Conservation (phyloP, 2,329 filamentous ascomycete genomes). For the Fusarium avenaceum region DNA sequence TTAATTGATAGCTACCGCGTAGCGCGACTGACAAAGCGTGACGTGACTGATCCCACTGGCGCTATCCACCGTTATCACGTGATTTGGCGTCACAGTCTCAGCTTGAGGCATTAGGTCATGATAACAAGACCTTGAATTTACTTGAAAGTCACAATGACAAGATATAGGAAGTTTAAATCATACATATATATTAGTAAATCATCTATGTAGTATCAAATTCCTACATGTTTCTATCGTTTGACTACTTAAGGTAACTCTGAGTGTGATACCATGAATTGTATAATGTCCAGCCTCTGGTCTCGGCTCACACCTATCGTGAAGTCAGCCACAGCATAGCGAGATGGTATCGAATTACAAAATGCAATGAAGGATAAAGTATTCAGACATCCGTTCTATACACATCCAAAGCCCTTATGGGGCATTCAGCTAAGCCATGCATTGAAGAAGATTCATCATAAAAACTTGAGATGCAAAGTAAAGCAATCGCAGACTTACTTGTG, state of each 20-base stretch:
- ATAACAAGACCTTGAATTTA: too few relatives aligned
- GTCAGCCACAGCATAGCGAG: constrained; percentile 9
- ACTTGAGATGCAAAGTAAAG: neutral
- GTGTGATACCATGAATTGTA: neutral
- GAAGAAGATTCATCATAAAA: constrained; percentile 50
- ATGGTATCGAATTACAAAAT: neutral
- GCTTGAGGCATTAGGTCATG: neutral
- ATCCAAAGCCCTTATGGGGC: constrained; percentile 44
- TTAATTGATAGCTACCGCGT: constrained; percentile 48
- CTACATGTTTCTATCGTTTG: neutral
- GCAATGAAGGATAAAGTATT: constrained; percentile 15
- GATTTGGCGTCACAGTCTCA: constrained; percentile 42
- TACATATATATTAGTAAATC: neutral
- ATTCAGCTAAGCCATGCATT: constrained; percentile 56
- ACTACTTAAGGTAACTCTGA: neutral
- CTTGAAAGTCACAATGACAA: neutral
- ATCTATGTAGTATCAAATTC: too few relatives aligned
- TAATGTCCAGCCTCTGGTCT: neutral
- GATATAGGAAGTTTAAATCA: neutral
- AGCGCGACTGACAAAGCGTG: constrained; percentile 55
- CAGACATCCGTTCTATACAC: constrained; percentile 52
- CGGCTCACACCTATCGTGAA: constrained; percentile 6
- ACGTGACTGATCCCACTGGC: constrained; percentile 54
- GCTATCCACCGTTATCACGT: constrained; percentile 45
- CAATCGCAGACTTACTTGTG: constrained; percentile 26